These are phyloP conservation scores for Cajanus cajan DNA, from an alignment of 306 rosid species.

Conservation along the genomic window DNA sequence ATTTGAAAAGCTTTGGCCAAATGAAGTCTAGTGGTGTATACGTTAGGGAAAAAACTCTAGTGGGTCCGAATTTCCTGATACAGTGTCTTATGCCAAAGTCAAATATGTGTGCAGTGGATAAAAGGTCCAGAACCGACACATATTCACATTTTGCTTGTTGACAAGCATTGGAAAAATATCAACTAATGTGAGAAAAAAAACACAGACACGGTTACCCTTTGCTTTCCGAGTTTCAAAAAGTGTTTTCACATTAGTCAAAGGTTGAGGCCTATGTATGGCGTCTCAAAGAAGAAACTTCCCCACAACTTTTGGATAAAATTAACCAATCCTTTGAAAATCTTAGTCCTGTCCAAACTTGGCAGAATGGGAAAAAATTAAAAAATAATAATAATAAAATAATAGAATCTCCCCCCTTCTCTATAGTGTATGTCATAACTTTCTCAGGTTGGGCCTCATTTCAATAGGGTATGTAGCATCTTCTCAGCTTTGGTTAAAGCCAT, in stretches of 20 bases:
- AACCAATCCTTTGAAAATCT: slow-evolving; percentile 17
- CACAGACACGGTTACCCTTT: background rate
- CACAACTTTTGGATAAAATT: background rate
- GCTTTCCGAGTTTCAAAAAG: slow-evolving; percentile 31
- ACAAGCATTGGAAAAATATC: slow-evolving; percentile 30
- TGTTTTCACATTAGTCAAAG: slow-evolving; percentile 55
- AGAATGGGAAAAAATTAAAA: background rate
- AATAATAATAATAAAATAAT: too few relatives aligned
- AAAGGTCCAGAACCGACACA: slow-evolving; percentile 45
- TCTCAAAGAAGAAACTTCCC: slow-evolving; percentile 39
- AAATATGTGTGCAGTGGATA: slow-evolving; percentile 33
- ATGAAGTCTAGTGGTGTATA: background rate
- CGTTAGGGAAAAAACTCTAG: slow-evolving; percentile 8
- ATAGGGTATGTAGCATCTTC: background rate
- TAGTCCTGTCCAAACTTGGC: background rate
- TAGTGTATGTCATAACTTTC: background rate
- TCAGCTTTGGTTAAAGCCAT: background rate
- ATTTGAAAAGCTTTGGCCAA: slow-evolving; percentile 42
- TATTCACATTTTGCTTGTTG: slow-evolving; percentile 48
- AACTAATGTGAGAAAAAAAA: slow-evolving; percentile 38
- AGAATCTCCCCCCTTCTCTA: background rate
- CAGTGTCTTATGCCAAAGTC: slow-evolving; percentile 33
- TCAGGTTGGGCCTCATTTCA: background rate
- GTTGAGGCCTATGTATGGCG: slow-evolving; percentile 33
- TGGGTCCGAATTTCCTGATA: slow-evolving; percentile 40